phyloP scores from a whole-genome alignment of 1,284 basidiomycete genomes.

The Xerocomus amazonicus region DNA sequence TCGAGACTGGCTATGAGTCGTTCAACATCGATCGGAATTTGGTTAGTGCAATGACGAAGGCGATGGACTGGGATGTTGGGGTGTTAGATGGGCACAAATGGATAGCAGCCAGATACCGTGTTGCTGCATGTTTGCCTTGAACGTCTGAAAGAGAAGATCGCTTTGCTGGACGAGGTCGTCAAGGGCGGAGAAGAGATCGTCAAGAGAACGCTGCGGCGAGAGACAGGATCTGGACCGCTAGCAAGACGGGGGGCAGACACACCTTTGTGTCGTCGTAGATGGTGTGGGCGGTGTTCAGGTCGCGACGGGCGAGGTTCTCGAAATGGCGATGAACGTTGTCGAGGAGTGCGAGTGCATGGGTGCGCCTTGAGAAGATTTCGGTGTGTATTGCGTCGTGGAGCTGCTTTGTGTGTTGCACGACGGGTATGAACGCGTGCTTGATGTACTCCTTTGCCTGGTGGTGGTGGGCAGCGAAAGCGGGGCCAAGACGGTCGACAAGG shows the following conservation, averaged over 20 bases:
- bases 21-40: conserved; percentile 24
- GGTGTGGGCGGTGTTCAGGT: conserved; percentile 11
- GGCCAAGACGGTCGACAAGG: conserved; percentile 28
- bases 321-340: conserved; percentile 14
- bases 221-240: conserved; percentile 10
- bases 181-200: conserved; percentile 17
- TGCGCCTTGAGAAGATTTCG: conserved; percentile 18
- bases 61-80: conserved; percentile 15
- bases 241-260: conserved; percentile 12
- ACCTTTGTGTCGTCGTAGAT: conserved; percentile 22
- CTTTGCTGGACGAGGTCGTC: conserved; percentile 20
- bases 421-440: conserved; percentile 25
- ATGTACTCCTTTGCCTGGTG: conserved; percentile 15
- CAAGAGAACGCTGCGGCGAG: conserved; percentile 17
- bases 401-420: conserved; percentile 26
- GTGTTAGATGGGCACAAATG: conserved; percentile 7
- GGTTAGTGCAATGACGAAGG: conserved; percentile 17
- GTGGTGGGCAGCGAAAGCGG: conserved; percentile 24
- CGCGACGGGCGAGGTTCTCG: conserved; percentile 20
- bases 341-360: conserved; percentile 19
- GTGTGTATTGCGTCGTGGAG: conserved; percentile 27
- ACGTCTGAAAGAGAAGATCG: conserved; percentile 23
- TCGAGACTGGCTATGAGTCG: conserved; percentile 25
- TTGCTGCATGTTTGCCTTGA: conserved; percentile 20
- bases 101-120: conserved; percentile 18